phyloP scores from a whole-genome alignment of 176 grass and related monocot genomes.

The Carex littledalei region DNA sequence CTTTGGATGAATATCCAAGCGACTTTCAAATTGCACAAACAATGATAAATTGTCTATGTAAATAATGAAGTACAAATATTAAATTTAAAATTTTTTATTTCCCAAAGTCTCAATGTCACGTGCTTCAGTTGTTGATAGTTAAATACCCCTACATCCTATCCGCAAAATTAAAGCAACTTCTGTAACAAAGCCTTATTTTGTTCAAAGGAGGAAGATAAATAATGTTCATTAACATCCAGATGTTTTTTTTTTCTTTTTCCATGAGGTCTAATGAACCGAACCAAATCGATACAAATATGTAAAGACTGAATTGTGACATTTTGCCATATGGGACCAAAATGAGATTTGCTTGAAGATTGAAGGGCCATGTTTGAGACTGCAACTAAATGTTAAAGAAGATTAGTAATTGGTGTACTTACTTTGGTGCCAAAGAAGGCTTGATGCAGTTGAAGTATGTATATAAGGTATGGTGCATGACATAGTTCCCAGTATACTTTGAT shows the following conservation, averaged over 20 bases:
- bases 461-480: slow-evolving; percentile 97
- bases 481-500: slow-evolving; percentile 96
- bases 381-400: not conserved
- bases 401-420: slow-evolving; percentile 33
- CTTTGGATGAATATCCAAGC: not conserved
- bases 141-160: not conserved
- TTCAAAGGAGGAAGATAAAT: not conserved
- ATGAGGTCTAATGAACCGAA: not conserved
- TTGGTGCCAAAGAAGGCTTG: slow-evolving; percentile 98
- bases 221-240: not conserved
- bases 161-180: not conserved
- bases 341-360: not conserved
- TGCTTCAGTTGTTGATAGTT: not conserved
- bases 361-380: not conserved
- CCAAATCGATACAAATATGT: not conserved
- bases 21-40: not conserved
- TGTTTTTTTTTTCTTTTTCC: not conserved
- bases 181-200: not conserved
- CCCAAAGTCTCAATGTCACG: not conserved
- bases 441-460: slow-evolving; percentile 97
- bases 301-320: not conserved
- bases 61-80: not conserved
- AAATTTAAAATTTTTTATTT: not conserved
- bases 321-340: slow-evolving; percentile 3
- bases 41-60: not conserved